Percentiles rank a stretch among this genome's conserved stretches.
These are phyloP conservation scores for Boletus fagicola DNA, from an alignment of 768 basidiomycete genomes.

Conservation along the genomic window DNA sequence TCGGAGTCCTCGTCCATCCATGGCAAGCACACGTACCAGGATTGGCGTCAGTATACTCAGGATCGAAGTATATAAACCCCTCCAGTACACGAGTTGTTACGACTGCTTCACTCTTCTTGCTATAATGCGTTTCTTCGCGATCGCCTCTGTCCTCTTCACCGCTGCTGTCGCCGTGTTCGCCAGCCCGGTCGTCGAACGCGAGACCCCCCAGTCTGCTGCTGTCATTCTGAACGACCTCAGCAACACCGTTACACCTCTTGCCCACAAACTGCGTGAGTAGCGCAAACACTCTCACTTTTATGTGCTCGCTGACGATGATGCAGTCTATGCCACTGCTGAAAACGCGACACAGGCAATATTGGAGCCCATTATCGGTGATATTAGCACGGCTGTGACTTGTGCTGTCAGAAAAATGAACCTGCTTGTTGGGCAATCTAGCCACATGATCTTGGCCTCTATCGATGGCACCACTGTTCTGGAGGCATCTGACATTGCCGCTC, in stretches of 20 bases:
- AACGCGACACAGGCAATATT: conserved; percentile 14
- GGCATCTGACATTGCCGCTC: conserved; percentile 5
- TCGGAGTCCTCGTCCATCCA: conserved; percentile 3
- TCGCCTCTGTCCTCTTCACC: conserved; percentile 7
- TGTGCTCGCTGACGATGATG: not conserved
- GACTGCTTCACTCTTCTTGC: not conserved
- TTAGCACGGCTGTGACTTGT: conserved; percentile 3
- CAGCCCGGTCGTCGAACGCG: conserved; percentile 7
- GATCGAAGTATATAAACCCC: conserved; percentile 13
- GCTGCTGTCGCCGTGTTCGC: conserved; percentile 10
- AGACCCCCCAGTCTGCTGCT: conserved; percentile 3
- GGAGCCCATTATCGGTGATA: conserved; percentile 5
- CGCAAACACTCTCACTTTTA: not conserved
- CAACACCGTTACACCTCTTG: conserved; percentile 3
- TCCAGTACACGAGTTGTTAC: conserved; percentile 5
- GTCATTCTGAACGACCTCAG: conserved; percentile 4
- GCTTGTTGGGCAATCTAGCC: conserved; percentile 3
- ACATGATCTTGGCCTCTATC: conserved; percentile 2
- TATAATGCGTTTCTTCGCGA: conserved; percentile 13
- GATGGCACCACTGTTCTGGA: not conserved
- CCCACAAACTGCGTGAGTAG: conserved; percentile 12
- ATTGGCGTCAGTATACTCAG: not conserved
- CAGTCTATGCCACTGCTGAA: conserved; percentile 10
- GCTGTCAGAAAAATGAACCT: conserved; percentile 5
- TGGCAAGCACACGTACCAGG: too few relatives aligned